phyloP scores from a whole-genome alignment of 164 flowering plant genomes.

The Magnolia officinalis region DNA sequence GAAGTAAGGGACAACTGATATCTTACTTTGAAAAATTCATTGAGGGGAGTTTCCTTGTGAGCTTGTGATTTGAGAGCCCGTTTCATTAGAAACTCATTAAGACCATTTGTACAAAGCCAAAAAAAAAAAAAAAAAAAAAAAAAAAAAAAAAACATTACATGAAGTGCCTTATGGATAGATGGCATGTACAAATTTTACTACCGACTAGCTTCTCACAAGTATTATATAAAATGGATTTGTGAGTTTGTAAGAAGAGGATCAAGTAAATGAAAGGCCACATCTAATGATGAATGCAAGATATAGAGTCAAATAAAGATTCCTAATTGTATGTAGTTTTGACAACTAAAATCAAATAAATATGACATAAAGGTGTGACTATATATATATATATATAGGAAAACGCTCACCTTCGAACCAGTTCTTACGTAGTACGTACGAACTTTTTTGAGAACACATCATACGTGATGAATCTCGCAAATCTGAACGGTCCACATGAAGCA shows the following conservation, averaged over 20 bases:
- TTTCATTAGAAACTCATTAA: constrained; percentile 31
- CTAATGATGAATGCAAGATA: not conserved
- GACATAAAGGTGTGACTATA: not conserved
- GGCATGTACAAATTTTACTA: not conserved
- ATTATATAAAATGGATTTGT: not conserved
- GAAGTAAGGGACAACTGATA: not conserved
- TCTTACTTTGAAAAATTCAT: constrained; percentile 48
- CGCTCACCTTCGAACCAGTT: no score
- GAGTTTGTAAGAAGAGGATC: not conserved
- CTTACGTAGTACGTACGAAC: no score
- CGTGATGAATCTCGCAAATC: no score
- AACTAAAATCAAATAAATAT: no score
- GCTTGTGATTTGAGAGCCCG: constrained; percentile 83
- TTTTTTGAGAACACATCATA: no score
- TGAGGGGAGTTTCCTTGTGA: constrained; percentile 80
- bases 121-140: no score
- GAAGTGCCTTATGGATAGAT: not conserved
- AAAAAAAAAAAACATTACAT: no score
- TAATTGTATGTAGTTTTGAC: not conserved
- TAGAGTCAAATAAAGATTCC: not conserved
- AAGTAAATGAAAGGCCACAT: not conserved
- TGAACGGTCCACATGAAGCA: no score
- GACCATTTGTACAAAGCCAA: not conserved
- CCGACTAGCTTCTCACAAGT: not conserved
- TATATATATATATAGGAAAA: no score